Percentiles rank a stretch among this genome's conserved stretches.
Conservation (phyloP, 768 basidiomycete genomes). For the Phaffia australis region DNA sequence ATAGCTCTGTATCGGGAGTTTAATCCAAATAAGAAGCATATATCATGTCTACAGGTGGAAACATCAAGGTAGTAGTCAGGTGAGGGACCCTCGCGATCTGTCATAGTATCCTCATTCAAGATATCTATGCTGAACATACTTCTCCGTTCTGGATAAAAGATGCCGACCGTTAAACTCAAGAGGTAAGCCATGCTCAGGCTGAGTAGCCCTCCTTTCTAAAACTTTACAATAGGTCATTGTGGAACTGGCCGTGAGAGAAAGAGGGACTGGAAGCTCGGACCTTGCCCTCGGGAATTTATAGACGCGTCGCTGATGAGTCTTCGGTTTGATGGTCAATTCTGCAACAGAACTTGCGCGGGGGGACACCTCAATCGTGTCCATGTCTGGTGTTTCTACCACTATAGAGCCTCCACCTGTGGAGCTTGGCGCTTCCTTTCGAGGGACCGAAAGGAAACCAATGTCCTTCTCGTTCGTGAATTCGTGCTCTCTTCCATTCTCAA, state of each 20-base stretch:
- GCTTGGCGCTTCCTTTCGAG: slow-evolving; percentile 9
- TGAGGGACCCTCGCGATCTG: slow-evolving; percentile 22
- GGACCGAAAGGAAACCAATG: slow-evolving; percentile 64
- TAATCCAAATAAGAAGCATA: too few relatives aligned
- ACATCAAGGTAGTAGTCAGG: slow-evolving; percentile 42
- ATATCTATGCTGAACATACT: not conserved
- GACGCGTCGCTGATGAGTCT: not conserved
- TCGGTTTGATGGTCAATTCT: not conserved
- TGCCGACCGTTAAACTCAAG: slow-evolving; percentile 92
- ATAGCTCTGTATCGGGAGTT: too few relatives aligned
- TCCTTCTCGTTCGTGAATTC: slow-evolving; percentile 17
- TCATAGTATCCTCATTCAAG: not conserved
- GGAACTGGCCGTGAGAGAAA: not conserved
- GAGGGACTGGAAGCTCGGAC: not conserved
- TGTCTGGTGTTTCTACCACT: slow-evolving; percentile 36
- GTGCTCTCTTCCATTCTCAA: not conserved
- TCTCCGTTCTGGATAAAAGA: slow-evolving; percentile 49
- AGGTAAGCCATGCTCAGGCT: slow-evolving; percentile 46
- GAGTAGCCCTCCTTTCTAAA: not conserved
- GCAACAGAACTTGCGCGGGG: slow-evolving; percentile 75
- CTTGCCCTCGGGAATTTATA: not conserved
- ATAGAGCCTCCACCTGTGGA: slow-evolving; percentile 17
- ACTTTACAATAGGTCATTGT: not conserved
- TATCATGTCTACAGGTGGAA: slow-evolving; percentile 28
- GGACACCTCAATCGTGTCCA: slow-evolving; percentile 85